phyloP scores from a whole-genome alignment of 164 flowering plant species.

The Tetrastigma voinierianum region DNA sequence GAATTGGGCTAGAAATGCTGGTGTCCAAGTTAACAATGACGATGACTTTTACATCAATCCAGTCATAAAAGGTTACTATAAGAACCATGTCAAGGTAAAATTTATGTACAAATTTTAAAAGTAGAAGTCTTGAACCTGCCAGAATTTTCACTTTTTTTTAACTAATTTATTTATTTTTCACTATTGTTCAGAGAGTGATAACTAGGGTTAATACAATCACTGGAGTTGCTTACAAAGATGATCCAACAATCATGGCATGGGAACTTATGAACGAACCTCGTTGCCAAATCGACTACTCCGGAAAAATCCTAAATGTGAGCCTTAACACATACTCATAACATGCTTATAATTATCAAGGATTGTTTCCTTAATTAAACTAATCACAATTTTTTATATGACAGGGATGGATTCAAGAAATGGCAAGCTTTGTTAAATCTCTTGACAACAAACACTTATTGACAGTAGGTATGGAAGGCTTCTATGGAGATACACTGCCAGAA shows the following conservation, averaged over 20 bases:
- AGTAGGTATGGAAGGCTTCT: conserved; percentile 54
- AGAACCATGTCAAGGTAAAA: conserved; percentile 40
- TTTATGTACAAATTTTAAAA: no score
- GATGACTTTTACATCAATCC: conserved; percentile 44
- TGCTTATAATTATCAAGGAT: no score
- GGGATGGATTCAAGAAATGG: conserved; percentile 59
- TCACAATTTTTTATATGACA: conserved; percentile 4
- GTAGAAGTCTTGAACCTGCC: no score
- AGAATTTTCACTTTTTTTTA: neutral
- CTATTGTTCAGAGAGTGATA: conserved; percentile 28
- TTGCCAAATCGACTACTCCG: conserved; percentile 43
- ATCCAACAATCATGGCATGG: conserved; percentile 53
- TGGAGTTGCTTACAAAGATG: conserved; percentile 36
- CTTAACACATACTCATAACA: no score
- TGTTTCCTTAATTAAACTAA: neutral
- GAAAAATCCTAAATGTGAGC: conserved; percentile 36
- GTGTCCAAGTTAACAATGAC: conserved; percentile 22
- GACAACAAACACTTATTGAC: conserved; percentile 41
- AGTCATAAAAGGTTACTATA: conserved; percentile 28
- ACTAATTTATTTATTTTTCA: neutral
- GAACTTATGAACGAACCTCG: conserved; percentile 59
- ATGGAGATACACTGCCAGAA: conserved; percentile 39
- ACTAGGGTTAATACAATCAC: conserved; percentile 43
- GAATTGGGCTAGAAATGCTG: conserved; percentile 39
- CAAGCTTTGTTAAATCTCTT: conserved; percentile 37